These are phyloP conservation scores for Lasiodiplodia hormozganensis DNA, from an alignment of 2,329 filamentous ascomycete species.

Conservation along the genomic window DNA sequence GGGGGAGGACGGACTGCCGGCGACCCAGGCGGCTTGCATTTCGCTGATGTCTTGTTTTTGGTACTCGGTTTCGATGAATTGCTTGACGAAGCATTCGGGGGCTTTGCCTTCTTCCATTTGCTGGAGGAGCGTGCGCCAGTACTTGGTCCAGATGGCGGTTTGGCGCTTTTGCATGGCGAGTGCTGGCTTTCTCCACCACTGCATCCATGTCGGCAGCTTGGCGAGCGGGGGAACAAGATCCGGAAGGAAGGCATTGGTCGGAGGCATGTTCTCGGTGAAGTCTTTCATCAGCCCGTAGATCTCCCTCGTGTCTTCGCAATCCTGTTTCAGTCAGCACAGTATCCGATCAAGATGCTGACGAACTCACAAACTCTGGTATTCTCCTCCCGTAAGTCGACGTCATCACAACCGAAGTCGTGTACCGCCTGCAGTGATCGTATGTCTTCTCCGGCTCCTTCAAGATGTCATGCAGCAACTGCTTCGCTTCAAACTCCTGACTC, in stretches of 20 bases:
- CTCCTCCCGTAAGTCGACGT: slow-evolving; percentile 45
- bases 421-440: slow-evolving; percentile 36
- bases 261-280: slow-evolving; percentile 40
- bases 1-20: slow-evolving; percentile 37
- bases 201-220: slow-evolving; percentile 38
- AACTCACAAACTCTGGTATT: slow-evolving; percentile 42
- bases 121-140: slow-evolving; percentile 40
- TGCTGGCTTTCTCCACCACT: slow-evolving; percentile 41
- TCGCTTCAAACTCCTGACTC: slow-evolving; percentile 55
- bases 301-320: slow-evolving; percentile 42
- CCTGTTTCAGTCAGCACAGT: slow-evolving; percentile 31
- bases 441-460: slow-evolving; percentile 39
- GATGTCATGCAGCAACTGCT: slow-evolving; percentile 53
- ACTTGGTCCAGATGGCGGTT: slow-evolving; percentile 43
- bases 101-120: slow-evolving; percentile 42
- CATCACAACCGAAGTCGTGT: slow-evolving; percentile 46
- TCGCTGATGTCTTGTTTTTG: slow-evolving; percentile 49
- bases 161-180: slow-evolving; percentile 42
- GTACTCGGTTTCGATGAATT: slow-evolving; percentile 42
- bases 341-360: too few species aligned
- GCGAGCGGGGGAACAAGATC: slow-evolving; percentile 42
- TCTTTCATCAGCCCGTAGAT: slow-evolving; percentile 46
- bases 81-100: slow-evolving; percentile 46
- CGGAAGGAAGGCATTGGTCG: slow-evolving; percentile 39
- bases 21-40: slow-evolving; percentile 45